Conservation (phyloP, 176 grass and related monocot genomes). For the Saccharum officinarum region DNA sequence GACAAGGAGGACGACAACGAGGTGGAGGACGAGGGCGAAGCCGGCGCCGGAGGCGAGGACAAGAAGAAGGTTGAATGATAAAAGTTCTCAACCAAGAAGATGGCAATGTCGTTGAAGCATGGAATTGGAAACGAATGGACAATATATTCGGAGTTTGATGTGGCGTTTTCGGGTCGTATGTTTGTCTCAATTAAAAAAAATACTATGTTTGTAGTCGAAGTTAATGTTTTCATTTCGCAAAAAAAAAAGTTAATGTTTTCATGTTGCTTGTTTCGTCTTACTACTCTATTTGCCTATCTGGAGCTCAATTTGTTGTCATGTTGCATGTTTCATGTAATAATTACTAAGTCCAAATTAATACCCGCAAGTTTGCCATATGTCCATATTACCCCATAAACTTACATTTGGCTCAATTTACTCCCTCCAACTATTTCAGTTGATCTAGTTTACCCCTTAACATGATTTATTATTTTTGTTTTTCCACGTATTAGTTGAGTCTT, state of each 20-base stretch:
- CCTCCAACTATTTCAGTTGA: too few species aligned
- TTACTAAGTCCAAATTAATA: too few species aligned
- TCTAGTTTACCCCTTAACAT: too few species aligned
- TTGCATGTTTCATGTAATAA: neutral
- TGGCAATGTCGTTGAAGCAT: neutral
- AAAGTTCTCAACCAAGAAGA: neutral
- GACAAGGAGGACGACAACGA: slow-evolving; percentile 40
- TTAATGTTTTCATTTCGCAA: neutral
- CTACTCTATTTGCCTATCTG: neutral
- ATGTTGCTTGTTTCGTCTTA: neutral
- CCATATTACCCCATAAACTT: too few species aligned
- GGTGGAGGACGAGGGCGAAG: neutral
- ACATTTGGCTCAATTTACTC: too few species aligned
- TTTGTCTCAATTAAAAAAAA: neutral
- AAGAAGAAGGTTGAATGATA: slow-evolving; percentile 7
- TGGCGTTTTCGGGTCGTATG: neutral
- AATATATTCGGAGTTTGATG: neutral
- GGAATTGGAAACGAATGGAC: neutral
- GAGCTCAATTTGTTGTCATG: neutral
- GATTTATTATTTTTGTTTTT: too few species aligned
- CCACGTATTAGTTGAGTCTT: too few species aligned
- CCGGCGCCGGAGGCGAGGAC: neutral
- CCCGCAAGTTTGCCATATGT: too few species aligned
- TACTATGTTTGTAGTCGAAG: neutral
- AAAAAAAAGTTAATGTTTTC: too few species aligned